A percentile compares a stretch with the other conserved stretches of the same genome.
phyloP scores from a whole-genome alignment of 768 basidiomycete species.

The Cyathus striatus region DNA sequence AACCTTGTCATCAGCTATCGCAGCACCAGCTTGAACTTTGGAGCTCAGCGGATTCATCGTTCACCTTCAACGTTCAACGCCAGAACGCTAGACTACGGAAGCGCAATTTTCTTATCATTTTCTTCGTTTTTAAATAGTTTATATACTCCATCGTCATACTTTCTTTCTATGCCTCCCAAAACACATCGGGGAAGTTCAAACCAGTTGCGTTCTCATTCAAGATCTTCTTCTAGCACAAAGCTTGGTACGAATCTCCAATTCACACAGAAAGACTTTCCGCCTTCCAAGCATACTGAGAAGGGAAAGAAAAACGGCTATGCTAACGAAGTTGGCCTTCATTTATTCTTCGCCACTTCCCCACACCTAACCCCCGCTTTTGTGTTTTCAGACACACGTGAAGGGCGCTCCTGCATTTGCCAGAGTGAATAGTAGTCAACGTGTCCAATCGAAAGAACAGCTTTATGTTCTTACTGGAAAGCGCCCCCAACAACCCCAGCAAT shows the following conservation, averaged over 20 bases:
- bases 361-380: conserved; percentile 5
- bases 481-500: too few species aligned
- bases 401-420: conserved; percentile 21
- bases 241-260: conserved; percentile 58
- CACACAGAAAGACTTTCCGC: conserved; percentile 55
- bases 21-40: too few species aligned
- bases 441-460: conserved; percentile 27
- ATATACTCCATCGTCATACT: conserved; percentile 7
- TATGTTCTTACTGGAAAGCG: conserved; percentile 16
- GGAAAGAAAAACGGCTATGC: conserved; percentile 38
- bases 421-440: conserved; percentile 29
- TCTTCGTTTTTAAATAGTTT: too few species aligned
- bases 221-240: conserved; percentile 58
- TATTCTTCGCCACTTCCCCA: background rate
- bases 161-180: conserved; percentile 45
- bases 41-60: too few species aligned
- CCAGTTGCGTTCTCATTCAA: conserved; percentile 56
- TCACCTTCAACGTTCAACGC: too few species aligned
- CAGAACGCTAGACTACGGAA: too few species aligned
- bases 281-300: conserved; percentile 44
- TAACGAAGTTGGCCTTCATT: conserved; percentile 38
- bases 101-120: too few species aligned
- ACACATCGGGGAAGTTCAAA: conserved; percentile 40
- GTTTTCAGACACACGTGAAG: conserved; percentile 19
- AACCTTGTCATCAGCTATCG: background rate